phyloP scores from a whole-genome alignment of 768 basidiomycete genomes.

The Boletus insuetus region DNA sequence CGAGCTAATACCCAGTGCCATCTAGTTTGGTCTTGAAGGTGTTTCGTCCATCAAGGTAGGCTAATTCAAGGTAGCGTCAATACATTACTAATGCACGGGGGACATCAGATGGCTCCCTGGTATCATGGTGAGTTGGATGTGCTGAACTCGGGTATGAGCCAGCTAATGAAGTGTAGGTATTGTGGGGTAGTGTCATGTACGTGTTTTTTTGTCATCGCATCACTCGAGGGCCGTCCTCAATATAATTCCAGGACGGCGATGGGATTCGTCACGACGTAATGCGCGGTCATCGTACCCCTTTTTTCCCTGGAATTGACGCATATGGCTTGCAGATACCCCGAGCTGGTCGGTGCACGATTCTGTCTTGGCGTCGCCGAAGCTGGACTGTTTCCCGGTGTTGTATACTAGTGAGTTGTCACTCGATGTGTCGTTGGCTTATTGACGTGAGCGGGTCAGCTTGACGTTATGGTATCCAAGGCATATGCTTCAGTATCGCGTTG shows the following conservation, averaged over 20 bases:
- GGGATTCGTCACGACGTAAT: slow-evolving; percentile 66
- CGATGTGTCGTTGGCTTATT: background rate
- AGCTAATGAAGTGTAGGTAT: slow-evolving; percentile 36
- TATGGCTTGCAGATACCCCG: slow-evolving; percentile 46
- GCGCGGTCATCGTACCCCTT: background rate
- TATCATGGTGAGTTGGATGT: slow-evolving; percentile 47
- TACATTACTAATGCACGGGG: background rate
- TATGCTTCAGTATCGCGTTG: slow-evolving; percentile 57
- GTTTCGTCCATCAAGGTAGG: slow-evolving; percentile 60
- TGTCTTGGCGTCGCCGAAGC: slow-evolving; percentile 67
- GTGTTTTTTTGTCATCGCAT: slow-evolving; percentile 2
- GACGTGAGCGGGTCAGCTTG: slow-evolving; percentile 35
- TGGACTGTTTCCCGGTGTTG: slow-evolving; percentile 70
- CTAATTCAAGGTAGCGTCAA: background rate
- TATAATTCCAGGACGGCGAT: slow-evolving; percentile 47
- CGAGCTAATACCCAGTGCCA: background rate
- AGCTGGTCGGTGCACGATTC: slow-evolving; percentile 56
- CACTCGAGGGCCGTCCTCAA: background rate
- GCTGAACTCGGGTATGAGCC: background rate
- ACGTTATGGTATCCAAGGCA: slow-evolving; percentile 70
- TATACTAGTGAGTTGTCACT: slow-evolving; percentile 55
- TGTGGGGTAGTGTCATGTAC: slow-evolving; percentile 66
- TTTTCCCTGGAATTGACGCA: background rate
- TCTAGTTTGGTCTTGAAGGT: slow-evolving; percentile 48
- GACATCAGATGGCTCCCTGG: slow-evolving; percentile 56